Base-by-base conservation (phyloP, 2,329 filamentous ascomycete genomes). In the Trichocomaceae sp. region DNA sequence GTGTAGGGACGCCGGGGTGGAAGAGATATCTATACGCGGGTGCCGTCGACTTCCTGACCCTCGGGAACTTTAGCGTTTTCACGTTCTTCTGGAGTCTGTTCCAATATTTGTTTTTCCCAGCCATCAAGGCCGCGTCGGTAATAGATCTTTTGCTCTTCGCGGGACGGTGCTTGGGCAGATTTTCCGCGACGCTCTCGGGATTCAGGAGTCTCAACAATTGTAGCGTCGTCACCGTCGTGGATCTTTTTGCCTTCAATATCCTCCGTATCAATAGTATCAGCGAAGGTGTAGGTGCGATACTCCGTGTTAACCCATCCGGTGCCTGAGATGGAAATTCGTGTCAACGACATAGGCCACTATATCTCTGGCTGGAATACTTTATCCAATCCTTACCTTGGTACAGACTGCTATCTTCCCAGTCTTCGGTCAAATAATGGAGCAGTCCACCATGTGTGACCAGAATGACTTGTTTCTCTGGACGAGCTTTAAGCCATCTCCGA, bases 381-480 rank as follows among this genome's bases (percentile, higher is more conserved):
- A 5, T 12, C 5, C 67, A 23, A 5, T 12, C 5, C 67, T 22
- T 67, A 76, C 75, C 77, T 57, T 72, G 66, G 60, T 74, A 76
- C 44, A 70, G 66, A 47, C 74, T 75, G 63, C 63, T 79, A 42
- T 83, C 86, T 52, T 83, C 77, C 83, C 85, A 95, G 64, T 95
- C 90, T 61, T 90, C 82, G 0, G 88, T 93, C 59, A 96, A 74
- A 64, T 89, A 95, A 69, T 96, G 90, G 63, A 95, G 68, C 62
- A 91, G 87, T 1, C 87, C 88, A 1, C 90, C 90, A 64, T 95
- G 90, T 2, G 88, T 86, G 7, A 95, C 88, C 1, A 90, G 78
- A 0, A 86, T 83, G 26, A 95, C 81, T 62, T 92, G 81, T 63
- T 87, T 83, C 62, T 82, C 79, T 3, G 72, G 72, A 22, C 75